Base-by-base conservation (phyloP, 1,139 yeast genomes). In the Blastobotrys buckinghamii region DNA sequence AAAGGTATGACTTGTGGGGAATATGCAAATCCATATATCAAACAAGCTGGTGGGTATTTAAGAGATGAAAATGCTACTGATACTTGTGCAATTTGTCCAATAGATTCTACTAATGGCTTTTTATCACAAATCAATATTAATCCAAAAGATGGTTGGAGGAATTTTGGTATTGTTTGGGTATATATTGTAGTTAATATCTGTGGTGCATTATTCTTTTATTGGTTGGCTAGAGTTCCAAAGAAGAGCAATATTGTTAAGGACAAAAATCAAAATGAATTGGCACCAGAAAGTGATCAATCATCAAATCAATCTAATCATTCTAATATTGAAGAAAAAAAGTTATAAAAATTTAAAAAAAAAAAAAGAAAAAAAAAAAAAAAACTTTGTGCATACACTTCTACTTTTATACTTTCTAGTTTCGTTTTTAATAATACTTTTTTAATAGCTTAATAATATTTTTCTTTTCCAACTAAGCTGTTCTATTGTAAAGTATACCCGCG, bases 151-250 rank as follows among this genome's bases (percentile, higher is more conserved):
- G 66, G 79, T 45, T 80, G 85, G 85, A 70, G 83, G 58, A 75
- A 81, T 62, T 72, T 77, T 59, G 85, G 84, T 47, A 71, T 80
- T 54, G 68, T 78, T 63, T 65, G 76, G 66, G 75, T 69, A 33
- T 79, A 71, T 58, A 69, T 75, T 49, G 66, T 64, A 15, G 71
- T 84, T 63, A 82, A 85, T 62, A 68, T 78, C 44, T 49, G 64
- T 38, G 71, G 70, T 24, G 76, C 84, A 9, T 62, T 82, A 27
- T 64, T 75, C 62, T 68, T 84, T 49, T 86, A 84, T 69, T 86
- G 86, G 82, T 65, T 83, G 46, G 79, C 80, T n/a, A 79, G 95
- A 71, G 95, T 85, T 50, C 95, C 95, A 40, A 70, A 66, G 53
- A 55, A 55, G 53, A 59, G 55, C 45, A 34, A 34, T 4, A 22